Base-by-base conservation (phyloP, 108 stramenopile genomes). In the Parmales sp. region DNA sequence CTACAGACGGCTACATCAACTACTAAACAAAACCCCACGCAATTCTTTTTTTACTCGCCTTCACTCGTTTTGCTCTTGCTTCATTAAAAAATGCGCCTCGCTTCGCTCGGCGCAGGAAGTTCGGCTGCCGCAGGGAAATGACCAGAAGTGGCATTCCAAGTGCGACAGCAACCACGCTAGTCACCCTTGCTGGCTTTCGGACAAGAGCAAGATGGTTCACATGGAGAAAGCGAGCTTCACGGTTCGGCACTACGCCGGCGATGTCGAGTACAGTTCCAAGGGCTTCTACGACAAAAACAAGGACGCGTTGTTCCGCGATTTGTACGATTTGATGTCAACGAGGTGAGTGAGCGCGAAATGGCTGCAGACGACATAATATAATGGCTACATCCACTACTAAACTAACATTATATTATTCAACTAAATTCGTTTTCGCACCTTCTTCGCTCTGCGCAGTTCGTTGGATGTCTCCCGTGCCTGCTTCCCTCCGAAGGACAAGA, bases 231-330 rank as follows among this genome's bases (percentile, higher is more conserved):
- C 78, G 22, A 70, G 81, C 28, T 92, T 91, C 72, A 74, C 82
- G 28, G 74, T 90, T 41, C 80, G 84, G 28, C 90, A 92, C 70
- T 95, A 91, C 54, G 91, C 90, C 63, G 91, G 91, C 38, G 72
- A 77, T 19, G 95, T 96, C 26, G 84, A 87, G 64, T 96, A 96
- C 81, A 81, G 69, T 36, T 74, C 89, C 7, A 80, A 79, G 26
- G 83, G 83, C 20, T 95, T 96, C 69, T 66, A 89, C 38, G 91
- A 88, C 44, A 94, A 94, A 78, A 96, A 96, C 71, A 83, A 86
- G 38, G 95, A 96, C 70, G 88, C 90, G 65, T 78, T 96, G 1
- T 88, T 82, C 39, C 90, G 88, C 66, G 90, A 92, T 68, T 51
- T 78, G 36, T 71, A 67, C 74, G 75, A 78, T 29, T 45, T 76